phyloP scores from a whole-genome alignment of 306 rosid species.

The Vachellia pachyceras region DNA sequence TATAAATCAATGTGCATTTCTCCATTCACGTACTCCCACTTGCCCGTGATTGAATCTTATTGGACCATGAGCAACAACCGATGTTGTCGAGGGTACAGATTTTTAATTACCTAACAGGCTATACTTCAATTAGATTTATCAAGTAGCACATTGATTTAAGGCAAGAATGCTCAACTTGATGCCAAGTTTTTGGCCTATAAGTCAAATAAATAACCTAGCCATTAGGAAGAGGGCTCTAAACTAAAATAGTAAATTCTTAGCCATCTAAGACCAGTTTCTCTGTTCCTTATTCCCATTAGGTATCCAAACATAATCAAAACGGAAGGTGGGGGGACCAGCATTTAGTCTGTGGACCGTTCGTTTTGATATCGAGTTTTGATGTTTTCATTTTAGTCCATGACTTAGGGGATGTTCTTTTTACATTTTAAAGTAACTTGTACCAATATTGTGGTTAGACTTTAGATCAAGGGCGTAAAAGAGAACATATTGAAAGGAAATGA shows the following conservation, averaged over 20 bases:
- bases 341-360: not conserved
- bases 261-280: not conserved
- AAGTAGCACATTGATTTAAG: not conserved
- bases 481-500: not conserved
- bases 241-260: not conserved
- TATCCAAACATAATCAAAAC: not conserved
- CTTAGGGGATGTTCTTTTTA: not conserved
- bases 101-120: not conserved
- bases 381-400: not conserved
- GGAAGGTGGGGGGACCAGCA: not conserved
- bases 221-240: not conserved
- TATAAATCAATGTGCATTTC: not conserved
- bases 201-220: not conserved
- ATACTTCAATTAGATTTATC: not conserved
- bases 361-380: not conserved
- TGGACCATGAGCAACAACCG: not conserved
- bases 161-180: not conserved
- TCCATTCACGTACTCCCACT: not conserved
- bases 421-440: not conserved
- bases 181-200: not conserved
- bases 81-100: no score
- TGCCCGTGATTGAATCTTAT: not conserved
- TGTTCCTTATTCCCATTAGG: conserved; percentile 1
- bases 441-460: not conserved
- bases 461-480: not conserved